Conservation (phyloP, 2,329 filamentous ascomycete species). For the Setomelanomma holmii region DNA sequence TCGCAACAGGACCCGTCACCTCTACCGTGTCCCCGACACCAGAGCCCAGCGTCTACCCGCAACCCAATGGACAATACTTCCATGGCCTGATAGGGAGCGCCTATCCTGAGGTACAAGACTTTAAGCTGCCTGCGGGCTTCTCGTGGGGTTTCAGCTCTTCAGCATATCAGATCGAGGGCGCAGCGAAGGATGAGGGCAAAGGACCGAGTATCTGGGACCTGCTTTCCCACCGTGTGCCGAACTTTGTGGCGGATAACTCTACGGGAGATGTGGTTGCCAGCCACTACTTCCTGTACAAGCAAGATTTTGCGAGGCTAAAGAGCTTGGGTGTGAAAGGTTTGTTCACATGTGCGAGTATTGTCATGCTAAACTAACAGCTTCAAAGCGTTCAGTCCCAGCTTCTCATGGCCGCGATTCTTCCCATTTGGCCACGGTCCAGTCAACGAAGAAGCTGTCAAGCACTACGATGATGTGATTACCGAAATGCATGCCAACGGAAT, state of each 20-base stretch:
- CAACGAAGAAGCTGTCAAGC: constrained; percentile 44
- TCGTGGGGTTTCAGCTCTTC: constrained; percentile 52
- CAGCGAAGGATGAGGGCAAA: constrained; percentile 52
- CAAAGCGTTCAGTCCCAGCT: constrained; percentile 43
- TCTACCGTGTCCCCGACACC: constrained; percentile 53
- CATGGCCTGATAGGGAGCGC: constrained; percentile 53
- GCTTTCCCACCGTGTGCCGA: constrained; percentile 50
- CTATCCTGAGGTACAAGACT: constrained; percentile 37
- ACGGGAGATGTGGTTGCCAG: constrained; percentile 52
- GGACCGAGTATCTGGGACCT: constrained; percentile 55
- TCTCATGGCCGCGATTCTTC: constrained; percentile 51
- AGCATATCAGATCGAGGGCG: constrained; percentile 54
- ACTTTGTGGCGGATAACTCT: constrained; percentile 50
- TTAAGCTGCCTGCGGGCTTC: constrained; percentile 53
- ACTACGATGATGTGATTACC: constrained; percentile 51
- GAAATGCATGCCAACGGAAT: constrained; percentile 47
- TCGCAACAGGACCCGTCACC: constrained; percentile 52
- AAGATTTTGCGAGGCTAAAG: constrained; percentile 51
- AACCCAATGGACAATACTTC: constrained; percentile 46
- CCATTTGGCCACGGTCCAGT: constrained; percentile 48
- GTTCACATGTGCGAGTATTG: background rate
- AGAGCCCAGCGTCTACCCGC: constrained; percentile 50
- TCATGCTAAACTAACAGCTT: background rate
- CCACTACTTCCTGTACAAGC: constrained; percentile 54
- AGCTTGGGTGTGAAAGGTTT: constrained; percentile 36